Percentiles rank a stretch among this genome's conserved stretches.
These are phyloP conservation scores for Calonectria ilicicola DNA, from an alignment of 2,329 filamentous ascomycete species.

Conservation along the genomic window DNA sequence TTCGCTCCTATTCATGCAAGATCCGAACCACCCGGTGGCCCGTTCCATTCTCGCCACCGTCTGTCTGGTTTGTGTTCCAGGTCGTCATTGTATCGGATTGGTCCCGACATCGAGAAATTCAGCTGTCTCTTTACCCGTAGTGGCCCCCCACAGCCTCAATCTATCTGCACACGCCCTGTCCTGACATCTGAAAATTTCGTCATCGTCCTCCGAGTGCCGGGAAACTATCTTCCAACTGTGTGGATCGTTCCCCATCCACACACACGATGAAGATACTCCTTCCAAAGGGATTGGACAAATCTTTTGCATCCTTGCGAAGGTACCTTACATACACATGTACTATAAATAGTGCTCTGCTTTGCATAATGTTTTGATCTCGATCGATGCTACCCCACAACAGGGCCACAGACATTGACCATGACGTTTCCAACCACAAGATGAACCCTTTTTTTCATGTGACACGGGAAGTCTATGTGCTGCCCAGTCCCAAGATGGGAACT, in stretches of 20 bases:
- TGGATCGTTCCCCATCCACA: constrained; percentile 2
- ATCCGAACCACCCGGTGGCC: constrained; percentile 7
- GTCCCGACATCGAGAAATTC: not conserved
- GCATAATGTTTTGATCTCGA: not conserved
- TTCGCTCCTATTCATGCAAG: not conserved
- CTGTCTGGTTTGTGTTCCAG: not conserved
- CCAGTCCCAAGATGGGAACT: not conserved
- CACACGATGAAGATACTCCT: not conserved
- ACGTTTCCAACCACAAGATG: not conserved
- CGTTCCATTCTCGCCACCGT: not conserved
- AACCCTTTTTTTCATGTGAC: not conserved
- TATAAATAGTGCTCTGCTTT: constrained; percentile 1
- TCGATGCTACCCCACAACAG: not conserved
- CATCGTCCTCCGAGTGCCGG: not conserved
- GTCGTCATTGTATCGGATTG: not conserved
- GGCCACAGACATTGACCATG: not conserved
- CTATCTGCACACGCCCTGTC: not conserved
- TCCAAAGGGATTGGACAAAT: not conserved
- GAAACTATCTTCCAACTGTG: constrained; percentile 3
- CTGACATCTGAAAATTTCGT: not conserved
- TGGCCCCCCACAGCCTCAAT: not conserved
- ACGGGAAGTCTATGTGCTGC: not conserved
- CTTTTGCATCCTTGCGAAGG: not conserved
- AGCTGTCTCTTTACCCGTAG: not conserved
- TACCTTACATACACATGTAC: not conserved